These are phyloP conservation scores for Paramecium primaurelia DNA, from an alignment of 73 alveolate genomes.

Conservation along the genomic window DNA sequence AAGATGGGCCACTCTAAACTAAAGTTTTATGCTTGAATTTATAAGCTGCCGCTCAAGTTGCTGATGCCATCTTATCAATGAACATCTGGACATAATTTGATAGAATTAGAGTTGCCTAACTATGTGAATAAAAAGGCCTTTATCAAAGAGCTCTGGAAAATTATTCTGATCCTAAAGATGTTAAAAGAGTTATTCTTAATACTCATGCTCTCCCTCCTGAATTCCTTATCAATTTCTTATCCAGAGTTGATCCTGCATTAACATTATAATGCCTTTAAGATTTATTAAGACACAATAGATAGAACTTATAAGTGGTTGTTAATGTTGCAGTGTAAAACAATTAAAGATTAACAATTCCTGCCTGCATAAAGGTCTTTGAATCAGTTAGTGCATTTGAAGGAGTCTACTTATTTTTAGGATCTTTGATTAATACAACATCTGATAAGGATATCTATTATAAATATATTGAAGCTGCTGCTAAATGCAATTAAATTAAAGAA, in stretches of 20 bases:
- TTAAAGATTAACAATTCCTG: slow-evolving; percentile 87
- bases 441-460: slow-evolving; percentile 98
- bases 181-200: slow-evolving; percentile 94
- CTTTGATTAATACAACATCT: slow-evolving; percentile 88
- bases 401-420: slow-evolving; percentile 88
- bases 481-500: slow-evolving; percentile 95
- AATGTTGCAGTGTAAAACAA: slow-evolving; percentile 92
- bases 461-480: slow-evolving; percentile 99
- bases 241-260: slow-evolving; percentile 88
- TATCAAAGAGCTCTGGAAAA: slow-evolving; percentile 96
- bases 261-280: slow-evolving; percentile 89
- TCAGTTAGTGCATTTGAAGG: slow-evolving; percentile 93
- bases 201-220: slow-evolving; percentile 92
- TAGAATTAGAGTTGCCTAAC: slow-evolving; percentile 92
- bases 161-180: slow-evolving; percentile 90
- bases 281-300: slow-evolving; percentile 91
- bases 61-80: slow-evolving; percentile 93
- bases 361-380: slow-evolving; percentile 90
- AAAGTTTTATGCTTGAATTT: slow-evolving; percentile 92
- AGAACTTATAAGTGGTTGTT: slow-evolving; percentile 91
- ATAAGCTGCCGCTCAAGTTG: slow-evolving; percentile 93
- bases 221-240: slow-evolving; percentile 81
- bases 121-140: slow-evolving; percentile 95
- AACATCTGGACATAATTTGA: slow-evolving; percentile 92
- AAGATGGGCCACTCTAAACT: slow-evolving; percentile 97